Conservation (phyloP, 116 monocot species). For the Papilionanthe hybrid region DNA sequence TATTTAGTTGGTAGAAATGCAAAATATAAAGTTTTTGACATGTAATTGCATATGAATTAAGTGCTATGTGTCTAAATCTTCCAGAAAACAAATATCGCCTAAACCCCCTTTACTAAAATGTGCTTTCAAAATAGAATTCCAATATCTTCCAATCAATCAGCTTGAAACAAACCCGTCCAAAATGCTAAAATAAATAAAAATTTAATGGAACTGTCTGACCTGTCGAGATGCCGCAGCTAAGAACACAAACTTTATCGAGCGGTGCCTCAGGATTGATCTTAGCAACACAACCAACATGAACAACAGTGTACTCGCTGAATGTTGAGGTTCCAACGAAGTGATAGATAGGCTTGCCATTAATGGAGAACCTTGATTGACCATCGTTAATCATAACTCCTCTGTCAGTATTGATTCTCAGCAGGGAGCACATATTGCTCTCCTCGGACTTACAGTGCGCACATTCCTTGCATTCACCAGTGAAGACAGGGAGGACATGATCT, state of each 20-base stretch:
- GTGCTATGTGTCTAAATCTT: too few relatives aligned
- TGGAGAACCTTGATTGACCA: constrained; percentile 60
- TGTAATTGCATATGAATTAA: too few relatives aligned
- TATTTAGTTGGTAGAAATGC: too few relatives aligned
- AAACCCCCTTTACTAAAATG: too few relatives aligned
- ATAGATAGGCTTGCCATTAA: constrained; percentile 68
- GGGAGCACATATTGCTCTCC: constrained; percentile 79
- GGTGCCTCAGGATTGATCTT: constrained; percentile 67
- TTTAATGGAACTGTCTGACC: constrained; percentile 14
- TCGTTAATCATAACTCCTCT: constrained; percentile 67
- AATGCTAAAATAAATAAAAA: too few relatives aligned
- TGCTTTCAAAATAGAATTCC: not conserved
- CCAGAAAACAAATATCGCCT: too few relatives aligned
- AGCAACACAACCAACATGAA: constrained; percentile 52
- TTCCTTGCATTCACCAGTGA: constrained; percentile 77
- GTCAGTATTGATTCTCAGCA: constrained; percentile 60
- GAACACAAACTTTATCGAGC: constrained; percentile 55
- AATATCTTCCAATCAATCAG: not conserved
- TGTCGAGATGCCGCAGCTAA: constrained; percentile 69
- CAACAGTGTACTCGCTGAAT: constrained; percentile 57
- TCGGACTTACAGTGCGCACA: constrained; percentile 68
- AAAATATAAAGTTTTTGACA: too few relatives aligned
- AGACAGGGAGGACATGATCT: constrained; percentile 78
- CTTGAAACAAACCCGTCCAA: too few relatives aligned
- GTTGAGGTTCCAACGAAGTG: constrained; percentile 77